These are phyloP conservation scores for Saccharomyces hybrid DNA, from an alignment of 1,139 yeast genomes.

Conservation along the genomic window DNA sequence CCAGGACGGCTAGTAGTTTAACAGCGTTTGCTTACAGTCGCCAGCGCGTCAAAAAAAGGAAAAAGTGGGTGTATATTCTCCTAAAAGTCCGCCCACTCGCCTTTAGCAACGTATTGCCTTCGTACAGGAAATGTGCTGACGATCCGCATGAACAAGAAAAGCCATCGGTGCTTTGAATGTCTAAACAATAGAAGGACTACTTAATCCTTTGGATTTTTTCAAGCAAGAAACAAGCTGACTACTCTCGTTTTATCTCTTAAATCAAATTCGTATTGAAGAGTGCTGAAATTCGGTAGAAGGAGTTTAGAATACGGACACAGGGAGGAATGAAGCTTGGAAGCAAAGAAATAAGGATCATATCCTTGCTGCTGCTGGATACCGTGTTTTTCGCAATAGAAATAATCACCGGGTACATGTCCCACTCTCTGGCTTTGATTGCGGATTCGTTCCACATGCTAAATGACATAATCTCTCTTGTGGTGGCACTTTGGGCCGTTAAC, in stretches of 20 bases:
- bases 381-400: slow-evolving; percentile 80
- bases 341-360: slow-evolving; percentile 67
- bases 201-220: background rate
- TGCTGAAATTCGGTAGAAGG: too few relatives aligned
- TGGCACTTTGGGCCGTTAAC: slow-evolving; percentile 93
- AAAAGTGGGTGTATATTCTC: background rate
- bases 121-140: background rate
- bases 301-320: background rate
- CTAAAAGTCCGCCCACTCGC: background rate
- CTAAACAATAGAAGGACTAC: background rate
- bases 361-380: slow-evolving; percentile 70
- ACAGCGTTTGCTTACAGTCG: too few relatives aligned
- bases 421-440: slow-evolving; percentile 86
- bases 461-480: slow-evolving; percentile 80
- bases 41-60: background rate
- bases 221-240: background rate
- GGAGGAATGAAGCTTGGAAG: slow-evolving; percentile 12
- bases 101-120: background rate
- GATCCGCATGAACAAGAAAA: background rate
- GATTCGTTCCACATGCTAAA: slow-evolving; percentile 97
- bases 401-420: slow-evolving; percentile 78
- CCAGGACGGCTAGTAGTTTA: too few relatives aligned
- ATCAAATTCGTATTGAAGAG: too few relatives aligned
- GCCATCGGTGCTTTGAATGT: background rate
- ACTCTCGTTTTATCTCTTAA: too few relatives aligned